phyloP scores from a whole-genome alignment of 768 basidiomycete genomes.

The Lanmaoa rubissima region DNA sequence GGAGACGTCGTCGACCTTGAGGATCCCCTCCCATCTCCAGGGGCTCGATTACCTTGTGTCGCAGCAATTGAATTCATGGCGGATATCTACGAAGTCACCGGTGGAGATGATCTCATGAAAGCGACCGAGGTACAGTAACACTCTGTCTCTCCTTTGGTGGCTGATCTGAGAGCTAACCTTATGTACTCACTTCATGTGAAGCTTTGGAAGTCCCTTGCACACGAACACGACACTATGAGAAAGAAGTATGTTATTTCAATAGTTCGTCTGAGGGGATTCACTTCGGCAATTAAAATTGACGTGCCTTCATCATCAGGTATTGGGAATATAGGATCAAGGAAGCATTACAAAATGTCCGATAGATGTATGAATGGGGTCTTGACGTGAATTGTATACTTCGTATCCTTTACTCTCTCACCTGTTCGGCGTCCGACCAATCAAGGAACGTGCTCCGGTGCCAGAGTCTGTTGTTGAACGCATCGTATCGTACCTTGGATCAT shows the following conservation, averaged over 20 bases:
- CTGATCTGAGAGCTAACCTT: slow-evolving; percentile 7
- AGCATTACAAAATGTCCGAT: slow-evolving; percentile 32
- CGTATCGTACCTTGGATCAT: not conserved
- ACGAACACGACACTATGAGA: slow-evolving; percentile 70
- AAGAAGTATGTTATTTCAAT: slow-evolving; percentile 57
- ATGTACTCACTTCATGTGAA: slow-evolving; percentile 30
- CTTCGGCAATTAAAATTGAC: slow-evolving; percentile 27
- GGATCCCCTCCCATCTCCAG: slow-evolving; percentile 62
- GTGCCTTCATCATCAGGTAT: slow-evolving; percentile 46
- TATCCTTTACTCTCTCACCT: not conserved
- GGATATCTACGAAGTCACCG: slow-evolving; percentile 63
- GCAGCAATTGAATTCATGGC: slow-evolving; percentile 86
- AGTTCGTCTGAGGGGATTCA: slow-evolving; percentile 5
- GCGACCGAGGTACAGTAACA: slow-evolving; percentile 46
- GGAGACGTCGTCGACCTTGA: slow-evolving; percentile 68
- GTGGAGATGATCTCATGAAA: slow-evolving; percentile 44
- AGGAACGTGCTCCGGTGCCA: not conserved
- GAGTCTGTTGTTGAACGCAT: not conserved
- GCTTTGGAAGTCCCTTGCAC: slow-evolving; percentile 71
- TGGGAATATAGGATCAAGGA: slow-evolving; percentile 74
- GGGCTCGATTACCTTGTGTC: slow-evolving; percentile 72
- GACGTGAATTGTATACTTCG: slow-evolving; percentile 10
- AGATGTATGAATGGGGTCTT: slow-evolving; percentile 12
- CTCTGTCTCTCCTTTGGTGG: not conserved
- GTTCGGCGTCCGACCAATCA: not conserved